Conservation (phyloP, 371 early-diverging fungal species). For the Syncephalastrum sp. region DNA sequence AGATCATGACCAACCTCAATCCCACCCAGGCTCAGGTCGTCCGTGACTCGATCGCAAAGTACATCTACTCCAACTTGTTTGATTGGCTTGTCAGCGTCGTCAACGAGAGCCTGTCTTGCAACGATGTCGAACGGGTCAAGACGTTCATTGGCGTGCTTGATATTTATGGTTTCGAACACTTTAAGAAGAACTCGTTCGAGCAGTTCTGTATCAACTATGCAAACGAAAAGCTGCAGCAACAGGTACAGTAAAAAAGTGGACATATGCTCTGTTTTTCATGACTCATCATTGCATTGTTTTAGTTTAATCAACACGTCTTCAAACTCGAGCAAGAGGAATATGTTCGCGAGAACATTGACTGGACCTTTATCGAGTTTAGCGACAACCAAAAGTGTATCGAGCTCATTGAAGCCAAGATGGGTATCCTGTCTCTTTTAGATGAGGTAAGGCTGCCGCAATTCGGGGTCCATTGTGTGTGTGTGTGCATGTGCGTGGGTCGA, state of each 20-base stretch:
- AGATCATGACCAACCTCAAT: slow-evolving; percentile 77
- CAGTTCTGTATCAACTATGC: slow-evolving; percentile 99
- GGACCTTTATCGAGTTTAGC: slow-evolving; percentile 92
- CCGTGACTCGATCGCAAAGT: slow-evolving; percentile 93
- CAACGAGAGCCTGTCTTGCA: slow-evolving; percentile 72
- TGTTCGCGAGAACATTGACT: slow-evolving; percentile 88
- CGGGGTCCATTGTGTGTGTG: background rate
- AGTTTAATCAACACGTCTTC: slow-evolving; percentile 77
- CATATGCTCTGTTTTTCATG: background rate
- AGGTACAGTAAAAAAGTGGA: slow-evolving; percentile 21
- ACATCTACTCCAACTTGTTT: slow-evolving; percentile 88
- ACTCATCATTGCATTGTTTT: slow-evolving; percentile 8
- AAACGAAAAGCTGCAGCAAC: slow-evolving; percentile 97
- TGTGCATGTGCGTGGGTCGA: too few species aligned
- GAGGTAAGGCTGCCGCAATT: slow-evolving; percentile 57
- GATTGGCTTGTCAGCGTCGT: slow-evolving; percentile 89
- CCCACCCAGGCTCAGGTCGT: slow-evolving; percentile 78
- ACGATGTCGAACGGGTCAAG: slow-evolving; percentile 36
- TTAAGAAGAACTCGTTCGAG: slow-evolving; percentile 98
- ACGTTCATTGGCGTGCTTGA: slow-evolving; percentile 95
- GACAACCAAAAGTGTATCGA: slow-evolving; percentile 99
- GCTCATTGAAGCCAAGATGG: slow-evolving; percentile 95
- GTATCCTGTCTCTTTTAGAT: slow-evolving; percentile 94
- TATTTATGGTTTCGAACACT: slow-evolving; percentile 97
- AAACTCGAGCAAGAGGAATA: slow-evolving; percentile 97